Evolutionary conservation across 345 rosid genomes (phyloP).

Genomic region (Lumnitzera littorea): DNA sequence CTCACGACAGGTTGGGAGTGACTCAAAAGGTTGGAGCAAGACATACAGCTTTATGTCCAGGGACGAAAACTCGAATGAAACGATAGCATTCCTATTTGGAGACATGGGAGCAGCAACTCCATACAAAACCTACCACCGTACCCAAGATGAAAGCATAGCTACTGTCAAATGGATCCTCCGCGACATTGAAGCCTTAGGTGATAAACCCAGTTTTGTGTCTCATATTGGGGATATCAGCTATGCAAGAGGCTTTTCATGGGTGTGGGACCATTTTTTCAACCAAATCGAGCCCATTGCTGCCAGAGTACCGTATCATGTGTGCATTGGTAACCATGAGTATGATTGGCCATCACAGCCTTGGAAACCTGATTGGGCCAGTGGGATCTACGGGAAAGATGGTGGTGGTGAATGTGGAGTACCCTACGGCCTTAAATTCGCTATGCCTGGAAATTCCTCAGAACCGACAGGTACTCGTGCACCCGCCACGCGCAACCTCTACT

Average conservation of each 20-base stretch:
- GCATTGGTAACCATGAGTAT: constrained; percentile 92
- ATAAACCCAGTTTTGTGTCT: constrained; percentile 61
- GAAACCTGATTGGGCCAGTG: constrained; percentile 70
- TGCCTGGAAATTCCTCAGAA: constrained; percentile 92
- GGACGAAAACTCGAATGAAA: constrained; percentile 38
- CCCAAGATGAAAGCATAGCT: constrained; percentile 73
- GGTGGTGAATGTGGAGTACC: constrained; percentile 98
- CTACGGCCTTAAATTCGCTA: constrained; percentile 74
- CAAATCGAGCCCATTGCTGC: constrained; percentile 81
- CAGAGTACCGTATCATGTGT: constrained; percentile 72
- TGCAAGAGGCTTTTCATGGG: constrained; percentile 79
- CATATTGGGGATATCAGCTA: constrained; percentile 95
- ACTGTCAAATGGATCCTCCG: constrained; percentile 86
- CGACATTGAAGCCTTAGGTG: constrained; percentile 60
- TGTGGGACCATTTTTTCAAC: constrained; percentile 86
- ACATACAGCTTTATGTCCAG: constrained; percentile 61
- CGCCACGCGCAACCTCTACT: constrained; percentile 69
- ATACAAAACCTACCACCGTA: constrained; percentile 54
- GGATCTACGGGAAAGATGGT: constrained; percentile 62
- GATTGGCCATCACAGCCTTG: constrained; percentile 94
- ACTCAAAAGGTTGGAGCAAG: constrained; percentile 68
- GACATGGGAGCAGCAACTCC: constrained; percentile 89
- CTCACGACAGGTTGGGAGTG: constrained; percentile 64
- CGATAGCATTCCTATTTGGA: constrained; percentile 74
- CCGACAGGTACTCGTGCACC: constrained; percentile 63